Evolutionary conservation across 2,329 filamentous ascomycete species (phyloP).

Genomic region (Elsinoe ampelina): DNA sequence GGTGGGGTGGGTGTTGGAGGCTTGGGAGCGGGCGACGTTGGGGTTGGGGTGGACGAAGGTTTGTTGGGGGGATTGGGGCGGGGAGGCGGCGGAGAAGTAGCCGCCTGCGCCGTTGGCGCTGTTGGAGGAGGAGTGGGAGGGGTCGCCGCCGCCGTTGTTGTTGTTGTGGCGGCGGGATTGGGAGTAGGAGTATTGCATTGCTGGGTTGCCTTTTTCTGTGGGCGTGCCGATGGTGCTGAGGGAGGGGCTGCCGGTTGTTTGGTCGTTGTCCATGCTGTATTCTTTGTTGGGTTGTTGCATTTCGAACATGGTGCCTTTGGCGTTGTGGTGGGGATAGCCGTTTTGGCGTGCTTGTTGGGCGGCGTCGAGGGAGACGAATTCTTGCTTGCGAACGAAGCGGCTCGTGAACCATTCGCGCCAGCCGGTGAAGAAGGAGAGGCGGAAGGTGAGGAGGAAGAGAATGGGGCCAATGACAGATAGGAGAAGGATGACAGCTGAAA

Average conservation of each 20-base stretch:
- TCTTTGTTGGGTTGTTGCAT: slow-evolving; percentile 21
- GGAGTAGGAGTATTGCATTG: slow-evolving; percentile 12
- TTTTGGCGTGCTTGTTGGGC: slow-evolving; percentile 16
- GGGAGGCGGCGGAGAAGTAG: slow-evolving; percentile 7
- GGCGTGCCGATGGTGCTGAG: slow-evolving; percentile 24
- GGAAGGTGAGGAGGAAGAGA: slow-evolving; percentile 70
- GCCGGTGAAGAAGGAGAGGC: slow-evolving; percentile 73
- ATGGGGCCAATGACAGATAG: slow-evolving; percentile 76
- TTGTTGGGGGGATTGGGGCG: neutral
- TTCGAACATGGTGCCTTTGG: slow-evolving; percentile 25
- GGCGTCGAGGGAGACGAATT: slow-evolving; percentile 86
- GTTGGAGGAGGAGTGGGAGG: neutral
- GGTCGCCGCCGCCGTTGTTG: slow-evolving; percentile 10
- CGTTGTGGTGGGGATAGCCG: slow-evolving; percentile 15
- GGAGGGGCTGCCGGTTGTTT: slow-evolving; percentile 14
- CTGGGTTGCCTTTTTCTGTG: slow-evolving; percentile 15
- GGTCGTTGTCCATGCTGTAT: slow-evolving; percentile 18
- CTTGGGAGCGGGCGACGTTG: slow-evolving; percentile 10
- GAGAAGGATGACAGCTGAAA: slow-evolving; percentile 73
- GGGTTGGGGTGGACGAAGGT: slow-evolving; percentile 13
- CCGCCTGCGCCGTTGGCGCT: neutral
- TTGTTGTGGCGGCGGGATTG: neutral
- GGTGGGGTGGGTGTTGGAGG: neutral
- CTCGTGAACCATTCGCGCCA: slow-evolving; percentile 60
- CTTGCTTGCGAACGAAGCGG: slow-evolving; percentile 49